A percentile compares a stretch with the other conserved stretches of the same genome.
These are phyloP conservation scores for Syncephalastrum racemosum DNA, from an alignment of 371 early-diverging fungal species.

Conservation along the genomic window DNA sequence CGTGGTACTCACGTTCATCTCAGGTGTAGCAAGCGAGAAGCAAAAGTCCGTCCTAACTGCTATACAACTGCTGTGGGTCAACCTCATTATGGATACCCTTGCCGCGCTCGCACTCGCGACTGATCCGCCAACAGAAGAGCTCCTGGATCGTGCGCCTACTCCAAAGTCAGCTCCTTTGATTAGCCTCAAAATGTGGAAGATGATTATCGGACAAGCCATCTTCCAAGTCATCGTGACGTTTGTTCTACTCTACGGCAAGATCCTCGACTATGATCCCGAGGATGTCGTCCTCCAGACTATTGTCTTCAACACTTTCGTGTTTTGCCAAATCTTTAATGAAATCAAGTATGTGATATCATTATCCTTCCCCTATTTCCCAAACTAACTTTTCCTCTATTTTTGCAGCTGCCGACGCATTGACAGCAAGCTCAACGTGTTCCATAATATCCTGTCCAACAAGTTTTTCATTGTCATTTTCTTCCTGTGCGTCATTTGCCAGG, in stretches of 20 bases:
- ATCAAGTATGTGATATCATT: slow-evolving; percentile 45
- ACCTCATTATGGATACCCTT: slow-evolving; percentile 81
- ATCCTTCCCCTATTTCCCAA: background rate
- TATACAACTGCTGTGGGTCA: slow-evolving; percentile 81
- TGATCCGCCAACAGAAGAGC: slow-evolving; percentile 67
- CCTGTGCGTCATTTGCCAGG: slow-evolving; percentile 48
- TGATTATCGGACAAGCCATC: slow-evolving; percentile 64
- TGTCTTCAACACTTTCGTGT: slow-evolving; percentile 80
- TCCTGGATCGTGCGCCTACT: slow-evolving; percentile 64
- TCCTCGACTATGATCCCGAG: slow-evolving; percentile 25
- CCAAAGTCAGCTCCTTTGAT: slow-evolving; percentile 64
- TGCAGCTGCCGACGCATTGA: slow-evolving; percentile 65
- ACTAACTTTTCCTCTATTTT: slow-evolving; percentile 11
- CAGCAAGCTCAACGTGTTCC: slow-evolving; percentile 57
- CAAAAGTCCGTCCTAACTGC: slow-evolving; percentile 65
- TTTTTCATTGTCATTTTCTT: slow-evolving; percentile 58
- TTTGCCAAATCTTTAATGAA: slow-evolving; percentile 79
- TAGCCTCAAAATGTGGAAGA: slow-evolving; percentile 70
- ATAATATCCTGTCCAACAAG: slow-evolving; percentile 44
- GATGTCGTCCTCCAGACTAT: slow-evolving; percentile 50
- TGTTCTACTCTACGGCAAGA: slow-evolving; percentile 48
- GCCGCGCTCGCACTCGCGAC: slow-evolving; percentile 79
- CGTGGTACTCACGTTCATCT: slow-evolving; percentile 65
- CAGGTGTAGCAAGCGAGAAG: slow-evolving; percentile 46
- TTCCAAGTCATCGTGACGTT: slow-evolving; percentile 63